Evolutionary conservation across 257 asterid genomes (phyloP).

Genomic region (Ehretia macrophylla): DNA sequence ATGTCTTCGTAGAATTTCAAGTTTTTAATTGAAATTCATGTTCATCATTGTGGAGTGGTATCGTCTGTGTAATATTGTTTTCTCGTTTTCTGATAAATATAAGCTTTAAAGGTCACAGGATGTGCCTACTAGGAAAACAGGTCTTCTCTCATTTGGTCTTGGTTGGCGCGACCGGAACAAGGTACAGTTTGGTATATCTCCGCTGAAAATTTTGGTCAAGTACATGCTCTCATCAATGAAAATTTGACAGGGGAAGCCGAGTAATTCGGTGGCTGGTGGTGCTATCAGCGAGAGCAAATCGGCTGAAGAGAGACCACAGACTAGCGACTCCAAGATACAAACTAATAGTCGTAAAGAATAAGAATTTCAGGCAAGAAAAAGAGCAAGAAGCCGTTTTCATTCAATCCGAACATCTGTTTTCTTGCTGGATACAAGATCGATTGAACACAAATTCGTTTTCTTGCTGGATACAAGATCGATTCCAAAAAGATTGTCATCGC

Average conservation of each 20-base stretch:
- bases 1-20: too few species aligned
- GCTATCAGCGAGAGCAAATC: constrained; percentile 21
- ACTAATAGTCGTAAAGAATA: constrained; percentile 19
- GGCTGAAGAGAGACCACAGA: constrained; percentile 22
- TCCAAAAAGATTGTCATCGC: too few species aligned
- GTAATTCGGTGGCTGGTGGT: constrained; percentile 16
- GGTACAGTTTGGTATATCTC: constrained; percentile 29
- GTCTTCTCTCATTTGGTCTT: constrained; percentile 68
- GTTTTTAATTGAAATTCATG: too few species aligned
- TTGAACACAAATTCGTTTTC: too few species aligned
- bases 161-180: constrained; percentile 84
- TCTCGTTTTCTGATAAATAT: background rate
- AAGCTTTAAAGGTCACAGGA: constrained; percentile 16
- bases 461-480: too few species aligned
- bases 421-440: too few species aligned
- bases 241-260: constrained; percentile 54
- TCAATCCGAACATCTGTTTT: too few species aligned
- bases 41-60: background rate
- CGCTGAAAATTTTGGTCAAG: background rate
- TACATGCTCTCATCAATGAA: too few species aligned
- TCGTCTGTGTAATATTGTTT: background rate
- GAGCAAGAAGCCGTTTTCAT: too few species aligned
- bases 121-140: constrained; percentile 33
- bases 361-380: too few species aligned
- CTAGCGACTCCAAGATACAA: constrained; percentile 16